Evolutionary conservation across 2,329 filamentous ascomycete genomes (phyloP).

Genomic region (Botrytis tulipae): DNA sequence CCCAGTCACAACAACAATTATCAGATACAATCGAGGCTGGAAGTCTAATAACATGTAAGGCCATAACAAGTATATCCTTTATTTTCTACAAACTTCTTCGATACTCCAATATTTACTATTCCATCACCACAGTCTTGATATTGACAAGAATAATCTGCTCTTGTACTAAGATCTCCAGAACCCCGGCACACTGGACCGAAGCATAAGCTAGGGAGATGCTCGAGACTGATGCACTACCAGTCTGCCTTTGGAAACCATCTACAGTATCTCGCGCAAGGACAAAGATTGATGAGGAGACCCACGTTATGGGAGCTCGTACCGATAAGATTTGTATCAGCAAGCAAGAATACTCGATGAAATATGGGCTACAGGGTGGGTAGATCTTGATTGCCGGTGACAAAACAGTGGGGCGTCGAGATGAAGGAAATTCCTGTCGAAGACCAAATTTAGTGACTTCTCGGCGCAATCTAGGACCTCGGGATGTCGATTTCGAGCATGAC

Average conservation of each 20-base stretch:
- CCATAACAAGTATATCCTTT: background rate
- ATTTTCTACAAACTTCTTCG: background rate
- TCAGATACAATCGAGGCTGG: background rate
- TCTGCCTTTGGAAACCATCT: background rate
- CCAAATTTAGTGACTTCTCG: background rate
- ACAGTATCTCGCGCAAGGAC: background rate
- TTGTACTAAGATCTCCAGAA: background rate
- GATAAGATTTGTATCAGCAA: background rate
- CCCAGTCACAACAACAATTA: background rate
- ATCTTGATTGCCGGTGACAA: slow-evolving; percentile 66
- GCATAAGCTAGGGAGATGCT: background rate
- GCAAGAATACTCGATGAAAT: slow-evolving; percentile 24
- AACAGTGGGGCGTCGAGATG: slow-evolving; percentile 90
- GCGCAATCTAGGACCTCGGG: background rate
- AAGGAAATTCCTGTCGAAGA: slow-evolving; percentile 66
- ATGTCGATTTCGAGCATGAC: background rate
- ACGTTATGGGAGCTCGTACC: slow-evolving; percentile 32
- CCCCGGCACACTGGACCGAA: rapidly evolving
- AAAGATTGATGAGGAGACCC: slow-evolving; percentile 46
- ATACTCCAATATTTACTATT: background rate
- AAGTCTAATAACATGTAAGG: background rate
- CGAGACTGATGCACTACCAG: too few relatives aligned
- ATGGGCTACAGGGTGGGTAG: slow-evolving; percentile 45
- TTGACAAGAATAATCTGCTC: rapidly evolving
- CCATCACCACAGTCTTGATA: background rate